Conservation (phyloP, 441 rosid species). For the Geranium incanum region DNA sequence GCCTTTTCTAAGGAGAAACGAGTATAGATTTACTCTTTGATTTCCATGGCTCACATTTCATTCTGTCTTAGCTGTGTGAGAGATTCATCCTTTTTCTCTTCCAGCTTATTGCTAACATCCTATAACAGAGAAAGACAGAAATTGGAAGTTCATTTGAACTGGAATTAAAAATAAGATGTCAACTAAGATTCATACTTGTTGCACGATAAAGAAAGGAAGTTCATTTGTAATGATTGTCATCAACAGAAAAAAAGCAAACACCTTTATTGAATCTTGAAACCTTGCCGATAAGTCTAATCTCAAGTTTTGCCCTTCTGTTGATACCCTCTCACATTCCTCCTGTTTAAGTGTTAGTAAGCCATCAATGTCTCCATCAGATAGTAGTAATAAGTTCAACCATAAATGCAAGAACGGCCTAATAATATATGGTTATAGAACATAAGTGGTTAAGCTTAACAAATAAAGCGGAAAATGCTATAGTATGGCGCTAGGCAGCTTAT, state of each 20-base stretch:
- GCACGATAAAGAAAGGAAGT: background rate
- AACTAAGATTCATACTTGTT: too few species aligned
- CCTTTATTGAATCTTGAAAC: constrained; percentile 92
- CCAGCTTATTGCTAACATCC: constrained; percentile 86
- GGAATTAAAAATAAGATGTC: too few species aligned
- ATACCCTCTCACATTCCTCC: constrained; percentile 88
- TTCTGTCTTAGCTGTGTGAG: constrained; percentile 80
- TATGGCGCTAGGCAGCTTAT: background rate
- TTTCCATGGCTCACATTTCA: constrained; percentile 59
- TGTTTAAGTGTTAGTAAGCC: constrained; percentile 27
- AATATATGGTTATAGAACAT: too few species aligned
- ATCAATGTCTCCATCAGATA: constrained; percentile 10
- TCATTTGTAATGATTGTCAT: background rate
- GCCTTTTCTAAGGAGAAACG: background rate
- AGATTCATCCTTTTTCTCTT: constrained; percentile 76
- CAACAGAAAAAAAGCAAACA: constrained; percentile 19
- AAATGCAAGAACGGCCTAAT: too few species aligned
- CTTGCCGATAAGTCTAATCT: constrained; percentile 77
- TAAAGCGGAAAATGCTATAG: background rate
- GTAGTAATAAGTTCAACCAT: background rate
- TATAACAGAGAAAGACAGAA: constrained; percentile 28
- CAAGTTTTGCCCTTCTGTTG: constrained; percentile 75
- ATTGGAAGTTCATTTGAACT: too few species aligned
- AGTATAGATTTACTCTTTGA: constrained; percentile 9
- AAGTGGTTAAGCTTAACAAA: too few species aligned